Conservation (phyloP, 2,329 filamentous ascomycete genomes). For the Davidsoniella neocaledoniae region DNA sequence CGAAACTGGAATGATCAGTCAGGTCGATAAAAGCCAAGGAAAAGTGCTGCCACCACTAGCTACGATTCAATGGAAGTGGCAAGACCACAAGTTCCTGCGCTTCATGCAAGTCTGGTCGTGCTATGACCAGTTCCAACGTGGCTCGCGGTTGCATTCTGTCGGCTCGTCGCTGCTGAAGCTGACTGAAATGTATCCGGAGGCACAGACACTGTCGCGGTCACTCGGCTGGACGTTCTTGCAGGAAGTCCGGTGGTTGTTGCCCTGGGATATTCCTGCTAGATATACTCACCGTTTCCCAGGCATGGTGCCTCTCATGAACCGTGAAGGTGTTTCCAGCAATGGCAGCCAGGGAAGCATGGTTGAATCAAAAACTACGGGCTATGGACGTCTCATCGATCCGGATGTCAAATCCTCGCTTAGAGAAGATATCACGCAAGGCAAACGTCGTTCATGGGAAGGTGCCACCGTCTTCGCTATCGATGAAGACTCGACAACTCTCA, state of each 20-base stretch:
- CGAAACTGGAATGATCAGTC: constrained; percentile 30
- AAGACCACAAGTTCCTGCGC: constrained; percentile 40
- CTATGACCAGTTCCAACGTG: constrained; percentile 33
- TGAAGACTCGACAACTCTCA: constrained; percentile 44
- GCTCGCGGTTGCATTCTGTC: constrained; percentile 39
- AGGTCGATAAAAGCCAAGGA: background rate
- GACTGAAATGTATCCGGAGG: constrained; percentile 39
- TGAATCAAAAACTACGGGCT: constrained; percentile 23
- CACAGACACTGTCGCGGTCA: constrained; percentile 26
- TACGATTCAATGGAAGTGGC: constrained; percentile 25
- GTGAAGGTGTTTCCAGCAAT: background rate
- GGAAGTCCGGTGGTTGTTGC: constrained; percentile 53
- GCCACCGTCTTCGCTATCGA: constrained; percentile 59
- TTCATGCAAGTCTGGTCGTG: constrained; percentile 56
- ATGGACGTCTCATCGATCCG: constrained; percentile 38
- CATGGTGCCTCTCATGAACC: constrained; percentile 16
- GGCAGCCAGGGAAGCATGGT: background rate
- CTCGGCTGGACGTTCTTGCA: constrained; percentile 53
- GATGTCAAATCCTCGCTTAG: constrained; percentile 23
- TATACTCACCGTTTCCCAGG: constrained; percentile 42
- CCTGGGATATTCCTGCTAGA: constrained; percentile 51
- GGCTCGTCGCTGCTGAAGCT: constrained; percentile 48
- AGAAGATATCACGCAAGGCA: constrained; percentile 28
- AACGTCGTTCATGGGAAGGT: constrained; percentile 43
- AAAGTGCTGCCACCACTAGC: background rate